Evolutionary conservation across 2,329 filamentous ascomycete species (phyloP), one percentile per base, ranked within the genome.

Genomic region (Eutypa lata): DNA sequence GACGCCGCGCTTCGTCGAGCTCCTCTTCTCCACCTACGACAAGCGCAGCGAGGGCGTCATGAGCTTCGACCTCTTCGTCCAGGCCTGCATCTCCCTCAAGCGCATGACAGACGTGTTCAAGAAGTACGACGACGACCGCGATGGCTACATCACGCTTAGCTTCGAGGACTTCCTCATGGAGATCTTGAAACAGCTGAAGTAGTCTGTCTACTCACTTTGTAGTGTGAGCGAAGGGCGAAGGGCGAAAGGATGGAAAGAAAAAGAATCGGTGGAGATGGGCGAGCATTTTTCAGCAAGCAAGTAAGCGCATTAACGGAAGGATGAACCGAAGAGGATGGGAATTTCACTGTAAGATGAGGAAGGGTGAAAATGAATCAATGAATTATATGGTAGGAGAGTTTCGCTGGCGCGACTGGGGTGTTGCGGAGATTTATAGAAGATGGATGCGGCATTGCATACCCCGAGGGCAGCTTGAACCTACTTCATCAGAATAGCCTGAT

Each of bases 31-130:
- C 61, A 94, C 90, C 1, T 97, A 95, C 74, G 93, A 97, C 71
- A 91, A 88, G 77, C 80, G 82, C 57, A 74, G 76, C 60, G 79
- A 84, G 66, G 86, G 87, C 37, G 80, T 81, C 63, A 90, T 91
- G 82, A 90, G 87, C 73, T 99, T 99, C 67, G 94, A 99, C 74
- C 74, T 99, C 49, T 99, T 99, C 66, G 94, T 99, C 56, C 94
- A 99, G 78, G 91, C 91, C 49, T 97, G 94, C 72, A 97, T 99
- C 68, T 91, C 86, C 63, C 78, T 99, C 65, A 97, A 97, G 82
- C 83, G 94, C 63, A 97, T 99, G 93, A 99, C 94, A 55, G 94
- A 99, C 71, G 91, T 96, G 26, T 99, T 99, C 71, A 99, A 99
- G 80, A 93, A 92, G 73, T 99, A 97, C 71, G 94, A 99, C 63